These are phyloP conservation scores for Neofusicoccum parvum DNA, from an alignment of 2,329 filamentous ascomycete genomes.

Conservation along the genomic window DNA sequence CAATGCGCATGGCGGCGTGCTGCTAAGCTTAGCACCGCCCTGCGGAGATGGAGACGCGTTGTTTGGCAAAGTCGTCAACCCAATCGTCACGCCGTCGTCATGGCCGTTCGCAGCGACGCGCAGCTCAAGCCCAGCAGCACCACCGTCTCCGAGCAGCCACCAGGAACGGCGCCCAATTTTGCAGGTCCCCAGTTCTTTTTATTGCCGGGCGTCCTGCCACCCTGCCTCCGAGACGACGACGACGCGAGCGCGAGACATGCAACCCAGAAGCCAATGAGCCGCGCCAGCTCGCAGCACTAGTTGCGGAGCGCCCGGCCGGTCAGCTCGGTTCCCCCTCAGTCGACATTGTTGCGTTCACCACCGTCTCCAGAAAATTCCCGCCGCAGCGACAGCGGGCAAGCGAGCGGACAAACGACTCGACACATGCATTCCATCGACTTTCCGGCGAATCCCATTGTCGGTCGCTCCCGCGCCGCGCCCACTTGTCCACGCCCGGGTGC, in stretches of 20 bases:
- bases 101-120: constrained; percentile 1
- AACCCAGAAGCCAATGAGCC: background rate
- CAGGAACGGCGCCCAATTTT: constrained; percentile 12
- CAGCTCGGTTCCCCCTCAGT: background rate
- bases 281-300: background rate
- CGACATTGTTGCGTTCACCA: background rate
- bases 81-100: constrained; percentile 13
- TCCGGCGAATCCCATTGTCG: background rate
- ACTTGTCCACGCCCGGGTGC: background rate
- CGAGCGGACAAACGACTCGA: background rate
- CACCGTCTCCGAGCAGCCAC: background rate
- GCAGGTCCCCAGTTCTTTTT: constrained; percentile 18
- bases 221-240: background rate
- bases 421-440: background rate
- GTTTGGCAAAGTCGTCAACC: background rate
- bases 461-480: background rate
- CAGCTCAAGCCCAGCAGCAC: background rate
- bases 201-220: constrained; percentile 4
- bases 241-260: background rate
- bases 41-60: background rate
- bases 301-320: background rate
- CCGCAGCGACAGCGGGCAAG: background rate
- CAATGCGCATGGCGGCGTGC: constrained; percentile 11
- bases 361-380: too few species aligned
- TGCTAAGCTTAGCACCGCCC: constrained; percentile 13